phyloP scores from a whole-genome alignment of 192 early-diverging fungal genomes.

The Phycomyces blakesleeanus region DNA sequence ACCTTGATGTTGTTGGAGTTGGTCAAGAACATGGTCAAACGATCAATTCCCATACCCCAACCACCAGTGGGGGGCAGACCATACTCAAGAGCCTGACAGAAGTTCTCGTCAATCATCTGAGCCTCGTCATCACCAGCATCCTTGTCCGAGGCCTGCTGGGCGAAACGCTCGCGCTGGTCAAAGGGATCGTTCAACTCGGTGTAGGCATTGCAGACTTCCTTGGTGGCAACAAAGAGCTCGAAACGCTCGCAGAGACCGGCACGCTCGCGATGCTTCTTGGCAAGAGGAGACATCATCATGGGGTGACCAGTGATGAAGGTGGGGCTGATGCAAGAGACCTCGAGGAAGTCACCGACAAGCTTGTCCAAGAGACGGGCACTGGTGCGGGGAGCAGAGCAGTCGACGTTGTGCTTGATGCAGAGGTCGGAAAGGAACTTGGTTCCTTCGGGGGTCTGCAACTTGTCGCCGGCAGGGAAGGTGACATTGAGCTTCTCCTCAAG shows the following conservation, averaged over 20 bases:
- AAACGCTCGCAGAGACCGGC: constrained; percentile 96
- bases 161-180: constrained; percentile 97
- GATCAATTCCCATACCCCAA: constrained; percentile 95
- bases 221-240: constrained; percentile 97
- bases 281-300: constrained; percentile 98
- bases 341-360: constrained; percentile 80
- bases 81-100: constrained; percentile 95
- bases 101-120: constrained; percentile 96
- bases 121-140: constrained; percentile 98
- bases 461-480: constrained; percentile 87
- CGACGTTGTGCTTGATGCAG: constrained; percentile 92
- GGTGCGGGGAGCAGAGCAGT: constrained; percentile 93
- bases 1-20: constrained; percentile 98
- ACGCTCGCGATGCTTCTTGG: constrained; percentile 90
- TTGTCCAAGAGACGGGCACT: constrained; percentile 93
- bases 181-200: constrained; percentile 99
- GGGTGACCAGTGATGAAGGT: constrained; percentile 97
- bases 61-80: constrained; percentile 95
- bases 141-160: constrained; percentile 96
- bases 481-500: constrained; percentile 85
- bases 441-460: constrained; percentile 76
- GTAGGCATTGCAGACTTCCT: constrained; percentile 99
- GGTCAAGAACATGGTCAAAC: constrained; percentile 98
- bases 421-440: constrained; percentile 90
- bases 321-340: constrained; percentile 76